Evolutionary conservation across 352 stramenopile species (phyloP).

Genomic region (Phytophthora sojae): DNA sequence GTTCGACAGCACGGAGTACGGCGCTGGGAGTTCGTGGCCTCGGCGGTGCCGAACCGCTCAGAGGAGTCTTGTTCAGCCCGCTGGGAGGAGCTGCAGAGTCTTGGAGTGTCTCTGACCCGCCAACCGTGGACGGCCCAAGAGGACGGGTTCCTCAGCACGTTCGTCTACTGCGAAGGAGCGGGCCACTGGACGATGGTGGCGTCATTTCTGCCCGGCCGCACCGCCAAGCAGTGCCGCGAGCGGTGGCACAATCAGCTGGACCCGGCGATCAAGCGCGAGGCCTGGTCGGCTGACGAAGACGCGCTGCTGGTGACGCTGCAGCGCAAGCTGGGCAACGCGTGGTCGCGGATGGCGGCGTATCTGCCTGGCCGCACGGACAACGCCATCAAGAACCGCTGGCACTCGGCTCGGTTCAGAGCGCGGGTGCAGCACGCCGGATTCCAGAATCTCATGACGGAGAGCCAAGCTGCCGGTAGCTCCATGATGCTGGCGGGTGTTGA

Average conservation of each 20-base stretch:
- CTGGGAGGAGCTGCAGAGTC: conserved; percentile 44
- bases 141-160: conserved; percentile 44
- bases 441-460: not conserved
- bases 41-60: conserved; percentile 6
- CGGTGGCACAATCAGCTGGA: conserved; percentile 96
- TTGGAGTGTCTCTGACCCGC: not conserved
- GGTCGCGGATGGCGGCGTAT: conserved; percentile 53
- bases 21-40: conserved; percentile 30
- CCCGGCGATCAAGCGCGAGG: conserved; percentile 59
- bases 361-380: conserved; percentile 65
- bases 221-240: conserved; percentile 95
- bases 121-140: conserved; percentile 52
- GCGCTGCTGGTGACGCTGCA: conserved; percentile 40
- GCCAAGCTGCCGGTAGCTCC: not conserved
- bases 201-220: conserved; percentile 72
- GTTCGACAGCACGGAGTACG: conserved; percentile 20
- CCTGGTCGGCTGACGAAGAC: conserved; percentile 50
- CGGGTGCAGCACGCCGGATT: not conserved
- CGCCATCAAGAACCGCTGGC: conserved; percentile 63
- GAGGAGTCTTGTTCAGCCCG: conserved; percentile 34
- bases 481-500: not conserved
- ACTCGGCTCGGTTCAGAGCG: conserved; percentile 23
- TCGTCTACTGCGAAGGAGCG: conserved; percentile 51
- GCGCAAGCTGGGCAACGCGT: conserved; percentile 49
- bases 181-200: conserved; percentile 68